Conservation (phyloP, 208 protist genomes). For the Leishmania lainsoni region DNA sequence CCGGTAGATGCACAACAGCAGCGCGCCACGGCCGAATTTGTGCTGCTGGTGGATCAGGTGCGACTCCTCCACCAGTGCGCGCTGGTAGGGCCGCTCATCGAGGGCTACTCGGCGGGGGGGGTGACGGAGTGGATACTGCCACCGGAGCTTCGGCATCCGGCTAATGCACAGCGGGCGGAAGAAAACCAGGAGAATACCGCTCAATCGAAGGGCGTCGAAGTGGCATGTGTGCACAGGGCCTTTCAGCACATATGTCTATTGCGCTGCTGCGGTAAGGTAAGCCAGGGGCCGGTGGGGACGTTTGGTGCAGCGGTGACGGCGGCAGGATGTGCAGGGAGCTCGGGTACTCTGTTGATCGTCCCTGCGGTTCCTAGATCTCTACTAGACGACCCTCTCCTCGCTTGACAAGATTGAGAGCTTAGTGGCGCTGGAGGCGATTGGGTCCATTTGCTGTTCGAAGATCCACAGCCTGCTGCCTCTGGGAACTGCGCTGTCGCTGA, state of each 20-base stretch:
- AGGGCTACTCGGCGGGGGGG: constrained; percentile 4
- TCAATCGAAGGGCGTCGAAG: not conserved
- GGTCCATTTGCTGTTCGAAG: constrained; percentile 11
- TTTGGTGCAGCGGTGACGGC: not conserved
- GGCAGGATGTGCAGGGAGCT: not conserved
- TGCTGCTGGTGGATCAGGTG: constrained; percentile 10
- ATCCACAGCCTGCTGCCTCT: constrained; percentile 25
- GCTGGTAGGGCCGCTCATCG: constrained; percentile 20
- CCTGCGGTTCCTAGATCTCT: constrained; percentile 30
- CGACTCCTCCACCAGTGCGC: constrained; percentile 12
- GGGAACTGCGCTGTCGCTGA: constrained; percentile 9
- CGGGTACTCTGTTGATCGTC: not conserved
- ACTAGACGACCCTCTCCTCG: constrained; percentile 3
- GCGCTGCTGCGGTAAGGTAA: constrained; percentile 5
- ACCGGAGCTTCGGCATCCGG: constrained; percentile 2
- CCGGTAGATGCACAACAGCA: not conserved
- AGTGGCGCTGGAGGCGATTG: constrained; percentile 16
- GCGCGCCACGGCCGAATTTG: constrained; percentile 1
- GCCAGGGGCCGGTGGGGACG: not conserved
- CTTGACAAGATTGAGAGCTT: constrained; percentile 20
- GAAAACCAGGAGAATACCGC: not conserved
- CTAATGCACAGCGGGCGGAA: not conserved
- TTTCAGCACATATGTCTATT: constrained; percentile 12
- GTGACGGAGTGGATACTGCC: constrained; percentile 19
- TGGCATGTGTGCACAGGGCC: constrained; percentile 1